Percentiles rank a stretch among this genome's conserved stretches.
Evolutionary conservation across 345 rosid species (phyloP).

Genomic region (Salix exigua): DNA sequence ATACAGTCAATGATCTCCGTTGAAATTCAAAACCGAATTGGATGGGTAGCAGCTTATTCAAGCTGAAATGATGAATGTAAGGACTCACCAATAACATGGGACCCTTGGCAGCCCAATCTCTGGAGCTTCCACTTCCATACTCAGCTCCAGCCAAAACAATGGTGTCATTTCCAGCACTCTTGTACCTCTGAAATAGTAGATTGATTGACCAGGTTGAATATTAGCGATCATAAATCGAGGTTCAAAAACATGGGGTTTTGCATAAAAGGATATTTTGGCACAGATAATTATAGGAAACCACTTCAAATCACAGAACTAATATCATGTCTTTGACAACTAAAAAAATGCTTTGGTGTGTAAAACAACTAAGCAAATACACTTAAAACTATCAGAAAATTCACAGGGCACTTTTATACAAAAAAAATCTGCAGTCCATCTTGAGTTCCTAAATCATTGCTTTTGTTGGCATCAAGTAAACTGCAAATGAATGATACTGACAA

Average conservation of each 20-base stretch:
- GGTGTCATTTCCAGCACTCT: constrained; percentile 66
- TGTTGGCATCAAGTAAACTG: too few relatives aligned
- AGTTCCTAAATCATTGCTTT: too few relatives aligned
- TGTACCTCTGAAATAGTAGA: constrained; percentile 66
- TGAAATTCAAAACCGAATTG: neutral
- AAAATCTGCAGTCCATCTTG: too few relatives aligned
- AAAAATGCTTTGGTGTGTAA: too few relatives aligned
- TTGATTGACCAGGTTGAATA: neutral
- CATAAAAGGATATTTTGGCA: neutral
- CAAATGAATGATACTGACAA: too few relatives aligned
- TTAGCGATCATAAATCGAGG: neutral
- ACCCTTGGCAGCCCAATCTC: constrained; percentile 99
- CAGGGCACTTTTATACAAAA: too few relatives aligned
- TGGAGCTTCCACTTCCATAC: constrained; percentile 98
- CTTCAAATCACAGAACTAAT: neutral
- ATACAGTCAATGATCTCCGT: neutral
- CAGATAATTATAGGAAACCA: neutral
- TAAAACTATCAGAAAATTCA: too few relatives aligned
- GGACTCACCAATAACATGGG: constrained; percentile 80
- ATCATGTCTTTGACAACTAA: too few relatives aligned
- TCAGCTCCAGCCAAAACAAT: constrained; percentile 94
- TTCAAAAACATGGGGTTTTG: neutral
- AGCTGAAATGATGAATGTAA: neutral
- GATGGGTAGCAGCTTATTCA: neutral
- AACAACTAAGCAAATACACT: too few relatives aligned